Base-by-base conservation (phyloP, 2,329 filamentous ascomycete genomes). In the Aplosporella prunicola region DNA sequence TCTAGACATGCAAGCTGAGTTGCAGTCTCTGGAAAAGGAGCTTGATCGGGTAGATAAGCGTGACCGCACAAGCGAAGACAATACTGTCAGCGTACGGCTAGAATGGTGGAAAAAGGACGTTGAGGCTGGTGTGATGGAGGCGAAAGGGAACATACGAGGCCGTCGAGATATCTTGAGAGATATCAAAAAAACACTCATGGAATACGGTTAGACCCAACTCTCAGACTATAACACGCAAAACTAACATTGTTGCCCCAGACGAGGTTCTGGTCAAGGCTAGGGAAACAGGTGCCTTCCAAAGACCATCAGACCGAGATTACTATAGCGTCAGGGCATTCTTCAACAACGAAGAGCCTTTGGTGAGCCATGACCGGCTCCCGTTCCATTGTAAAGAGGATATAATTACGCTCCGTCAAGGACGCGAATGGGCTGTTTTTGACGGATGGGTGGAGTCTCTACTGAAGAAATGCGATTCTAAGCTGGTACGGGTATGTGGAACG, bases 381-480 rank as follows among this genome's bases (percentile, higher is more conserved):
- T 57, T 66, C n/a, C 53, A 51, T 20, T 52, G 48, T 25, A 59
- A 62, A 44, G 61, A 65, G 48, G 62, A 66, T 39, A 56, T 58
- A 13, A 46, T 65, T 2, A 62, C 56, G 1, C 47, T 66, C 0
- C 48, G 53, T 7, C 52, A 47, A 9, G 62, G 62, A 2, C 53
- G 62, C 8, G 62, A 66, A 39, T 57, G 60, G 47, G 60, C 60
- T 9, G 51, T 46, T 1, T 64, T 66, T 26, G 62, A 66, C 17
- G 55, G 55, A 3, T 47, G 56, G 6, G 52, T 66, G 1, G 61
- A 65, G 32, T 51, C 46, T 1, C 37, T 58, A 5, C 50, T 59
- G 5, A 45, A 45, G 2, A 48, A 50, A 10, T 33, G 52, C 10
- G 51, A 61, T 17, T 45, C 43, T 16, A 39, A 11, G 8, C 35